Percentiles rank a stretch among this genome's conserved stretches.
Conservation (phyloP, 148 eudicot species). For the Rhododendron henanense region DNA sequence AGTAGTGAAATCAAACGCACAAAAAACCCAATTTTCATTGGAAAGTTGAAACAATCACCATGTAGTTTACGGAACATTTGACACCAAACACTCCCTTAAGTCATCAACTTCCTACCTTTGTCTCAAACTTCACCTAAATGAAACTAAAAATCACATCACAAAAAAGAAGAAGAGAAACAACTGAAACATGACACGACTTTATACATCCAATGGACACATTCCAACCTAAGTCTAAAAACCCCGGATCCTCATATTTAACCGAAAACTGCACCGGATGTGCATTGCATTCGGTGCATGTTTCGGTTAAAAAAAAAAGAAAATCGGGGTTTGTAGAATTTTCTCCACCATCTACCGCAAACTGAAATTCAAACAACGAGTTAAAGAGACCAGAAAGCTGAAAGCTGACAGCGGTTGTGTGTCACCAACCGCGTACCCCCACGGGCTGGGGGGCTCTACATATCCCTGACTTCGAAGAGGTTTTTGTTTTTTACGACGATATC, state of each 20-base stretch:
- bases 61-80: not conserved
- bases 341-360: not conserved
- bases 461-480: conserved; percentile 72
- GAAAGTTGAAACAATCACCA: not conserved
- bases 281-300: not conserved
- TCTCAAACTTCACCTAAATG: not conserved
- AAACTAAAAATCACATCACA: not conserved
- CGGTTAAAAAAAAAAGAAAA: not conserved
- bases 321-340: not conserved
- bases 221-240: not conserved
- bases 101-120: not conserved
- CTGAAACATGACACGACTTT: not conserved
- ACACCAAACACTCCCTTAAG: not conserved
- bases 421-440: no score
- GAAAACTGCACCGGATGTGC: not conserved
- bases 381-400: not conserved
- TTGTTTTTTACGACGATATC: conserved; percentile 91
- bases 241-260: not conserved
- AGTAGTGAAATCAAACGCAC: not conserved
- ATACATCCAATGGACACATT: not conserved
- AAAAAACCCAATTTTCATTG: not conserved
- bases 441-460: conserved; percentile 17
- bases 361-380: not conserved
- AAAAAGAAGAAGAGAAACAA: not conserved
- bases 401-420: not conserved